Conservation (phyloP, 345 rosid genomes). For the Pugionium dolabratum region DNA sequence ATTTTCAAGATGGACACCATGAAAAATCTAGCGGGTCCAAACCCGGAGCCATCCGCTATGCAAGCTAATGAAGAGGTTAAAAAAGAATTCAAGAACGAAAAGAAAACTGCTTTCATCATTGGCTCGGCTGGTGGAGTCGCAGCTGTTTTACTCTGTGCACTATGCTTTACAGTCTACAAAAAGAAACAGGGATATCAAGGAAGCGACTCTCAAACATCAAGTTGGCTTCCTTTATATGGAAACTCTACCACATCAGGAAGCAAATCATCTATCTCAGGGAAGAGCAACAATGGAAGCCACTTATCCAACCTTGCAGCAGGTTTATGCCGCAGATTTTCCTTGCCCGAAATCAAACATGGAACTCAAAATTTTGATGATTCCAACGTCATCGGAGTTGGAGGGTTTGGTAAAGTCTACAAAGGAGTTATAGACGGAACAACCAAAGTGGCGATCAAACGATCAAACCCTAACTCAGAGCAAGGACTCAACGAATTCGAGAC, state of each 20-base stretch:
- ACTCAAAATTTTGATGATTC: conserved; percentile 69
- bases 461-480: conserved; percentile 79
- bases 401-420: conserved; percentile 87
- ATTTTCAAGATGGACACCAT: conserved; percentile 59
- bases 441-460: conserved; percentile 72
- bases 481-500: conserved; percentile 82
- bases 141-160: conserved; percentile 54
- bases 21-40: conserved; percentile 63
- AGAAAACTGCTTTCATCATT: conserved; percentile 44
- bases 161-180: conserved; percentile 46
- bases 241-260: conserved; percentile 52
- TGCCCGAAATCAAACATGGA: conserved; percentile 59
- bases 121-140: conserved; percentile 70
- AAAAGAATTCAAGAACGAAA: conserved; percentile 20
- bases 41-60: conserved; percentile 63
- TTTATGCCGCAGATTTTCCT: conserved; percentile 68
- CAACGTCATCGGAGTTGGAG: conserved; percentile 78
- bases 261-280: conserved; percentile 57
- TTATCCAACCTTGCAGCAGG: conserved; percentile 62
- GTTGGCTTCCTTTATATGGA: conserved; percentile 70
- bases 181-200: conserved; percentile 41
- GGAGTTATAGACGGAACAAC: conserved; percentile 57
- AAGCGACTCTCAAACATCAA: conserved; percentile 52
- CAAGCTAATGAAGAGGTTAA: conserved; percentile 41
- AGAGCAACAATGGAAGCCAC: conserved; percentile 50